Conservation (phyloP, 371 early-diverging fungal species). For the Mycotypha africana region DNA sequence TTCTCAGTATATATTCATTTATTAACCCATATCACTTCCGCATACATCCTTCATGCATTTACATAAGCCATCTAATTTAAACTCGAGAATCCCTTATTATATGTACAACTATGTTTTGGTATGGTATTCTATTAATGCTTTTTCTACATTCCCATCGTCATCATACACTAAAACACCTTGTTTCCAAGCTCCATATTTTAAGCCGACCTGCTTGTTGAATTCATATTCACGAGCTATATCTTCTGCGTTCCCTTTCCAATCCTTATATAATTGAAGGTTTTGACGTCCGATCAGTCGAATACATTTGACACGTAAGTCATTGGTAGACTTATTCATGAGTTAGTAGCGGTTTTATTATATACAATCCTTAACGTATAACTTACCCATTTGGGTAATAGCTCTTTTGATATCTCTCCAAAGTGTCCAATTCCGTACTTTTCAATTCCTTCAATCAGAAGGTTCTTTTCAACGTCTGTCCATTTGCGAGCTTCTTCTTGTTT, state of each 20-base stretch:
- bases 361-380: conserved; percentile 10
- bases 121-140: conserved; percentile 25
- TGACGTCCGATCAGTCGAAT: conserved; percentile 86
- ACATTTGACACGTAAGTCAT: conserved; percentile 81
- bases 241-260: conserved; percentile 76
- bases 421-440: conserved; percentile 85
- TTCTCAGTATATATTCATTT: conserved; percentile 1
- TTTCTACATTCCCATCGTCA: conserved; percentile 71
- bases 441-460: conserved; percentile 73
- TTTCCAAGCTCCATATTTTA: conserved; percentile 77
- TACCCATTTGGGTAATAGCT: conserved; percentile 79
- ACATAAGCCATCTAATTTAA: no score
- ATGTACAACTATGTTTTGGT: conserved; percentile 6
- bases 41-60: background rate
- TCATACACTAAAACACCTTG: conserved; percentile 80
- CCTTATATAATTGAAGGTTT: conserved; percentile 80
- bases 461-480: conserved; percentile 83
- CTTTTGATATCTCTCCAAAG: conserved; percentile 82
- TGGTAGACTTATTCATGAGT: conserved; percentile 47
- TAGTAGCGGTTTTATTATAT: background rate
- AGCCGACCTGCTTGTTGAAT: conserved; percentile 74
- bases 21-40: background rate
- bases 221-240: conserved; percentile 72
- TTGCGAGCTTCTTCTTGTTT: conserved; percentile 52
- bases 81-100: no score